A percentile compares a stretch with the other conserved stretches of the same genome.
phyloP scores from a whole-genome alignment of 2,329 filamentous ascomycete species.

The Meredithiella fracta region DNA sequence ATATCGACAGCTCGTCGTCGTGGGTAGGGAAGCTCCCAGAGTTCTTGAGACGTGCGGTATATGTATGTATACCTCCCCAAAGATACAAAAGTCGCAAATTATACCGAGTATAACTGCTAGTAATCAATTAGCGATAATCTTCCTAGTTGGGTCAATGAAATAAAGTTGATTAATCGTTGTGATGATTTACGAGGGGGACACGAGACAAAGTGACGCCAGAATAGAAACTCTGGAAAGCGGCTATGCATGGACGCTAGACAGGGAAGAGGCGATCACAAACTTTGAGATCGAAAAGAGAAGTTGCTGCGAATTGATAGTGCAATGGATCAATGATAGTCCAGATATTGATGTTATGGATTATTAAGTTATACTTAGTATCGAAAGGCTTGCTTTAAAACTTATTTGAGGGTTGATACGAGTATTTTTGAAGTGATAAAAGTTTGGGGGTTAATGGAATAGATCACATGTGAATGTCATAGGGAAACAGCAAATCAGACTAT shows the following conservation, averaged over 20 bases:
- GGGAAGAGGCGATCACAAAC: neutral
- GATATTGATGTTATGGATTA: neutral
- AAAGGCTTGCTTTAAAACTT: too few relatives aligned
- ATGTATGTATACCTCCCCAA: too few relatives aligned
- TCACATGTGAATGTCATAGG: too few relatives aligned
- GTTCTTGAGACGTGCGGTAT: neutral
- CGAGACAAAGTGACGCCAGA: neutral
- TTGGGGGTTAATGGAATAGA: too few relatives aligned
- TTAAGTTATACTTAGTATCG: too few relatives aligned
- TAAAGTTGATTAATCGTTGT: neutral
- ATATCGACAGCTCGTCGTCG: neutral
- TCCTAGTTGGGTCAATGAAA: too few relatives aligned
- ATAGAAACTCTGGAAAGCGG: neutral
- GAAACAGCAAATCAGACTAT: neutral
- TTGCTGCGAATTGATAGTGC: neutral
- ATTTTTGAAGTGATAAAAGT: too few relatives aligned
- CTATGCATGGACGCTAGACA: neutral
- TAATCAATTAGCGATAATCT: too few relatives aligned
- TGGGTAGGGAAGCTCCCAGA: neutral
- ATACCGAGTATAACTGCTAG: too few relatives aligned
- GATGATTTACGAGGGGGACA: neutral
- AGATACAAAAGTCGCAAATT: too few relatives aligned
- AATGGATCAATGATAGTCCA: neutral
- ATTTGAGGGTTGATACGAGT: too few relatives aligned
- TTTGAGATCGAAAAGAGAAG: neutral